A percentile compares a stretch with the other conserved stretches of the same genome.
Evolutionary conservation across 1,284 basidiomycete genomes (phyloP).

Genomic region (Ganoderma lucidum): DNA sequence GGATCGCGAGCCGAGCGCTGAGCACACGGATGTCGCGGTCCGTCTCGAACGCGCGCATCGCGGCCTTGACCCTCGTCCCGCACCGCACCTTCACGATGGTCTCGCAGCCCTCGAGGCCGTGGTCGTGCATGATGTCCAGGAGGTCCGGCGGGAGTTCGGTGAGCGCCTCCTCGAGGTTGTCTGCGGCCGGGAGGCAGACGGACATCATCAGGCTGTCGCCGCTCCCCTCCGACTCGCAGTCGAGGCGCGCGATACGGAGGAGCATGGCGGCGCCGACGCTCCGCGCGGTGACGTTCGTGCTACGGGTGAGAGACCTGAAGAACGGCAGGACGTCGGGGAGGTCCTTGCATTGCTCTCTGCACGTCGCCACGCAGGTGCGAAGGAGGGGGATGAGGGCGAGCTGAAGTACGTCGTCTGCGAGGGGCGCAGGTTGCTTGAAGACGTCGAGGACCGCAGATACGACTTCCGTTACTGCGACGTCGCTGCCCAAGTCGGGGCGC

Average conservation of each 20-base stretch:
- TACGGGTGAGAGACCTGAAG: neutral
- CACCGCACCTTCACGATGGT: constrained; percentile 1
- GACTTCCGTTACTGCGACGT: neutral
- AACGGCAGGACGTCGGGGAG: neutral
- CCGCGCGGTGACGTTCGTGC: neutral
- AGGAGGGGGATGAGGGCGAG: neutral
- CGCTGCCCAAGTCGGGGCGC: neutral
- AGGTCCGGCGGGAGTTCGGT: neutral
- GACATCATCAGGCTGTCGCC: neutral
- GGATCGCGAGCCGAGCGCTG: neutral
- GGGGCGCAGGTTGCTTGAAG: neutral
- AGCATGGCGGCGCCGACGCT: neutral
- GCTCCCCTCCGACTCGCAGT: neutral
- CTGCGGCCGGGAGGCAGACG: neutral
- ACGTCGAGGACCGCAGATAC: neutral
- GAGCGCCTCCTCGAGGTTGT: neutral
- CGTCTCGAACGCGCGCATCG: neutral
- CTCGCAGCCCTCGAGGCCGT: neutral
- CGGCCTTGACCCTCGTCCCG: neutral
- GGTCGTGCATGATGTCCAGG: neutral
- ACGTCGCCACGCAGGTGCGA: neutral
- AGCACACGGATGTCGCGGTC: neutral
- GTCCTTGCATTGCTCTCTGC: neutral
- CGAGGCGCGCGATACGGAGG: neutral
- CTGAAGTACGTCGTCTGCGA: neutral